A percentile compares a stretch with the other conserved stretches of the same genome.
Conservation (phyloP, 495 filamentous ascomycete species). For the Neurospora sp. region DNA sequence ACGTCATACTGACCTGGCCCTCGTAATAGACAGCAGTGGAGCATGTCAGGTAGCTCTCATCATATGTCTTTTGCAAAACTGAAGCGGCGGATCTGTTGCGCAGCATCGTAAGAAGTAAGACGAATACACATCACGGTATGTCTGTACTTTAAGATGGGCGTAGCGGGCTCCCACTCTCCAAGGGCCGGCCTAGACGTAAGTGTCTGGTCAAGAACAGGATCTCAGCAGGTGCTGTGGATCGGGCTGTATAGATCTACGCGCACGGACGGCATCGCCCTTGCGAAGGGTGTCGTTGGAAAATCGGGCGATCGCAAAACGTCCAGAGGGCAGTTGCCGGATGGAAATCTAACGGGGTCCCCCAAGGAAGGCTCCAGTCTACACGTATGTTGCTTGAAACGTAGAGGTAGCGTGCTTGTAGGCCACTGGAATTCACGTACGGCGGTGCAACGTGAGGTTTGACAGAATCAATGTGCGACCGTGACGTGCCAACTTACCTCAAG, state of each 20-base stretch:
- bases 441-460: background rate
- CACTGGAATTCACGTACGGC: background rate
- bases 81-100: constrained; percentile 61
- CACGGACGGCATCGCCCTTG: background rate
- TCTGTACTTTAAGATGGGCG: background rate
- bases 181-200: background rate
- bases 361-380: background rate
- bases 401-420: background rate
- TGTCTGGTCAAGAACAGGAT: background rate
- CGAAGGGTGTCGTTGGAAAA: background rate
- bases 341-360: background rate
- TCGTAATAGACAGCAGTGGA: constrained; percentile 95
- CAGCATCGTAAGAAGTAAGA: constrained; percentile 46
- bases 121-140: constrained; percentile 4
- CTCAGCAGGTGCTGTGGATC: background rate
- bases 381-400: background rate
- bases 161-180: background rate
- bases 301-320: background rate
- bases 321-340: background rate
- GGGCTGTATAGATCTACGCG: background rate
- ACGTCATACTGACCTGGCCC: constrained; percentile 53
- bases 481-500: background rate
- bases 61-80: constrained; percentile 91
- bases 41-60: constrained; percentile 87
- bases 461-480: background rate